phyloP scores from a whole-genome alignment of 2,329 filamentous ascomycete species.

The Ophiostoma sp. region DNA sequence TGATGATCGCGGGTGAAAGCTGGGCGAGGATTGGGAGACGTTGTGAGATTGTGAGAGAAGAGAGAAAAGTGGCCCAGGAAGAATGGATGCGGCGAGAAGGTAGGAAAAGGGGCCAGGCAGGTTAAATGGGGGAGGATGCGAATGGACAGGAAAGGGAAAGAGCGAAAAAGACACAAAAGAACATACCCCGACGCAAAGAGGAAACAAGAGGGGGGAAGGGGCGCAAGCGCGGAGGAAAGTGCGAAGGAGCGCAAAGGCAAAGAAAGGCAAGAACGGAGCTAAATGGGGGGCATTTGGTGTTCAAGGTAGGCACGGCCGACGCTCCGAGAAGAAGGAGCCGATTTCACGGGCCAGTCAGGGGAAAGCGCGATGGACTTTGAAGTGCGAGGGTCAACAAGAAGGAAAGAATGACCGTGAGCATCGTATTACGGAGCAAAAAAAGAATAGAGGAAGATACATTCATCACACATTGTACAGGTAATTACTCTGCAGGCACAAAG shows the following conservation, averaged over 20 bases:
- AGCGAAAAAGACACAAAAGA: neutral
- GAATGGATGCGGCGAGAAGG: neutral
- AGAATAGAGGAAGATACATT: no score
- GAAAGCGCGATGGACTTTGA: neutral
- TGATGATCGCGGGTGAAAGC: neutral
- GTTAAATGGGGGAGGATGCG: conserved; percentile 3
- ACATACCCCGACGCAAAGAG: no score
- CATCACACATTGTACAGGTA: no score
- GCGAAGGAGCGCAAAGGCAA: neutral
- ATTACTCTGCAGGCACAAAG: no score
- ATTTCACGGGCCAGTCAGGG: neutral
- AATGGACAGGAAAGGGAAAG: neutral
- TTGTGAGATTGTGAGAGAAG: neutral
- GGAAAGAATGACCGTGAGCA: neutral
- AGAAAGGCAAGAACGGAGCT: neutral
- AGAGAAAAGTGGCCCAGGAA: conserved; percentile 12
- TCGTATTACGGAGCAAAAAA: neutral
- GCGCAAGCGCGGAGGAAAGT: neutral
- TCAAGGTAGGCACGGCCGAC: neutral
- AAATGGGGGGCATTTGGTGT: neutral
- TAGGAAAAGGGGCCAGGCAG: neutral
- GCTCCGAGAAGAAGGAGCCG: neutral
- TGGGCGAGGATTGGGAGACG: neutral
- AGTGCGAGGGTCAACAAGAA: neutral
- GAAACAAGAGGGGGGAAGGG: neutral